Percentiles rank a stretch among this genome's conserved stretches.
phyloP scores from a whole-genome alignment of 2,329 filamentous ascomycete genomes.

The Beauveria sp. region DNA sequence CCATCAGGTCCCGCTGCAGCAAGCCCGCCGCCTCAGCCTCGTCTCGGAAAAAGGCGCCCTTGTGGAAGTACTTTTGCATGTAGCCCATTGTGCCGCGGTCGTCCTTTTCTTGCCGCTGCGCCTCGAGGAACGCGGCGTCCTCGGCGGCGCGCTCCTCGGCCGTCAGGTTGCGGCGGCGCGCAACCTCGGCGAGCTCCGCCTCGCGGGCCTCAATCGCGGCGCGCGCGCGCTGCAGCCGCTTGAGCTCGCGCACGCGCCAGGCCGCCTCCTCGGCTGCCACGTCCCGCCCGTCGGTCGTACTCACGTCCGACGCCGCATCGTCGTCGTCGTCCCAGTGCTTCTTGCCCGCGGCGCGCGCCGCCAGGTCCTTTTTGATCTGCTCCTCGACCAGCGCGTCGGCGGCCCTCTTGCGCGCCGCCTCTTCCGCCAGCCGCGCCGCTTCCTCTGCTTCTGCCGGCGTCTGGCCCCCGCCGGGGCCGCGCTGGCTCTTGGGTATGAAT shows the following conservation, averaged over 20 bases:
- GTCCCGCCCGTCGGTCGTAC: constrained; percentile 82
- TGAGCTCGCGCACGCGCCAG: constrained; percentile 89
- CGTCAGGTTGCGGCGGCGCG: constrained; percentile 78
- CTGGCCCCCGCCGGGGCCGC: constrained; percentile 26
- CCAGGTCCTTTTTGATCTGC: constrained; percentile 75
- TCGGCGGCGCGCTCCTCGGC: constrained; percentile 80
- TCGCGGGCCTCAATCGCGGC: constrained; percentile 78
- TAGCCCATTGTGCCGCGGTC: constrained; percentile 73
- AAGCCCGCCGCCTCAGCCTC: constrained; percentile 69
- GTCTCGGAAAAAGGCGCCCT: constrained; percentile 89
- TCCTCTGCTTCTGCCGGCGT: constrained; percentile 26
- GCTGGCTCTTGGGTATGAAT: constrained; percentile 53
- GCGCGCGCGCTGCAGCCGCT: constrained; percentile 78
- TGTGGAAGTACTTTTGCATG: constrained; percentile 96
- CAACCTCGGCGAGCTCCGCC: constrained; percentile 79
- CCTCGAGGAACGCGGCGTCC: constrained; percentile 68
- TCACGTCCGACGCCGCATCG: constrained; percentile 64
- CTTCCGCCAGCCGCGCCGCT: constrained; percentile 36
- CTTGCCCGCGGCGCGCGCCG: constrained; percentile 65
- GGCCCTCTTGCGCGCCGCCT: constrained; percentile 58
- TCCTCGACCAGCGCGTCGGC: constrained; percentile 78
- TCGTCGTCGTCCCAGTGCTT: constrained; percentile 84
- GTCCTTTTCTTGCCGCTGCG: constrained; percentile 74
- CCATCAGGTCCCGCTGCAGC: constrained; percentile 78
- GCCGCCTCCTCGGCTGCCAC: constrained; percentile 82